phyloP scores from a whole-genome alignment of 495 filamentous ascomycete species.

The Aspergillus campestris region DNA sequence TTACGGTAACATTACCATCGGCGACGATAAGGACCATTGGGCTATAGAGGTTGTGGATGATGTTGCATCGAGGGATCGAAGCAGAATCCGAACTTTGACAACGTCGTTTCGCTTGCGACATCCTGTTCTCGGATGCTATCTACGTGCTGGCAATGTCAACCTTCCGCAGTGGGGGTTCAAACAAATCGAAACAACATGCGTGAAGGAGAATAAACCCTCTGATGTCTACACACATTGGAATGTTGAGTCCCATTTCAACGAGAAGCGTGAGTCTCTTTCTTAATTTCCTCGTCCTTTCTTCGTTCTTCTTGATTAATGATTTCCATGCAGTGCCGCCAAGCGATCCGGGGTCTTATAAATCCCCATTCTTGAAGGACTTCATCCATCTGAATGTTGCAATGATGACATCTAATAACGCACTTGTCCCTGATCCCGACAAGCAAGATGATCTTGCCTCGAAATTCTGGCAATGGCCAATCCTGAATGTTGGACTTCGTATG shows the following conservation, averaged over 20 bases:
- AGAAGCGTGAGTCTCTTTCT: conserved; percentile 64
- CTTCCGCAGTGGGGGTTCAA: conserved; percentile 99
- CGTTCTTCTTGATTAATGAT: conserved; percentile 11
- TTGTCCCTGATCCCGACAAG: conserved; percentile 97
- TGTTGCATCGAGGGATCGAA: conserved; percentile 75
- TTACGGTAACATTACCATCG: conserved; percentile 94
- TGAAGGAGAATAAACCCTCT: conserved; percentile 83
- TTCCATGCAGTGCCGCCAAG: conserved; percentile 65
- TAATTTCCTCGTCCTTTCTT: not conserved
- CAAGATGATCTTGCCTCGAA: conserved; percentile 95
- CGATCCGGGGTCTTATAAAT: conserved; percentile 89
- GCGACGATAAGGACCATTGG: conserved; percentile 98
- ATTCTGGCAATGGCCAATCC: conserved; percentile 97
- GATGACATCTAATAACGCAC: conserved; percentile 99
- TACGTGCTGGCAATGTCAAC: conserved; percentile 92
- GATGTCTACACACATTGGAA: conserved; percentile 99
- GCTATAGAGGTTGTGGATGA: conserved; percentile 85
- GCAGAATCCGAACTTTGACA: conserved; percentile 83
- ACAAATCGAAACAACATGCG: conserved; percentile 95
- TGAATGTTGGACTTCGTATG: conserved; percentile 94
- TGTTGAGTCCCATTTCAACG: conserved; percentile 89
- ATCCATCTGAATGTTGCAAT: conserved; percentile 97
- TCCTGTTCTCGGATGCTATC: conserved; percentile 77
- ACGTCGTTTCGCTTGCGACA: conserved; percentile 89
- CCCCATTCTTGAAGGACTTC: conserved; percentile 93